Evolutionary conservation across 345 rosid species (phyloP).

Genomic region (Anacardium occidentale): DNA sequence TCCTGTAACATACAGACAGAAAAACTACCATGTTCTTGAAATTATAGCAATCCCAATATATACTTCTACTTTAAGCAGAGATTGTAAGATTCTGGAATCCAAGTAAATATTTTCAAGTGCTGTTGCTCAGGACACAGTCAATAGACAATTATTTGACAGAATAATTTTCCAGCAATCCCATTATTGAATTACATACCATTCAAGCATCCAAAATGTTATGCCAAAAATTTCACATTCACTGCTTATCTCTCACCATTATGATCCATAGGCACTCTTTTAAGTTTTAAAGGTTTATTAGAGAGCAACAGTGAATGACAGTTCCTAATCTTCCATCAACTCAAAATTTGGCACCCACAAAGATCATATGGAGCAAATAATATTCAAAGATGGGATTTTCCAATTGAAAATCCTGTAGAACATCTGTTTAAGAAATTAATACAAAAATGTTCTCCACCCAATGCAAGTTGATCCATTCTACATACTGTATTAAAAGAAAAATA

Average conservation of each 20-base stretch:
- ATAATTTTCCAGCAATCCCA: not conserved
- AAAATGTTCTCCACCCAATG: not conserved
- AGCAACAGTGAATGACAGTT: not conserved
- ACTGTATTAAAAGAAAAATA: not conserved
- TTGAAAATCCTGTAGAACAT: not conserved
- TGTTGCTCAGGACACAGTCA: not conserved
- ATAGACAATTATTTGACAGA: not conserved
- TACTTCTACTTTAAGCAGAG: not conserved
- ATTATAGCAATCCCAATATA: not conserved
- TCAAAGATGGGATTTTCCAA: not conserved
- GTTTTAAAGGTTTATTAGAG: not conserved
- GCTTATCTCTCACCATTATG: not conserved
- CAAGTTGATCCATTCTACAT: not conserved
- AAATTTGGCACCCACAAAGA: not conserved
- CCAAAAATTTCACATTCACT: not conserved
- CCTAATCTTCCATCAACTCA: not conserved
- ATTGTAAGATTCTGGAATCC: slow-evolving; percentile 19
- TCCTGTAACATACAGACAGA: slow-evolving; percentile 45
- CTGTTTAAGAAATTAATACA: not conserved
- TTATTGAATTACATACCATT: not conserved
- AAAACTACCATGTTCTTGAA: slow-evolving; percentile 1
- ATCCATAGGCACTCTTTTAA: not conserved
- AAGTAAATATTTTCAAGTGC: slow-evolving; percentile 48
- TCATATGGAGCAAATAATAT: not conserved
- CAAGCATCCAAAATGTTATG: not conserved